Conservation (phyloP, 768 basidiomycete species). For the Kwoniella mangroviensis region DNA sequence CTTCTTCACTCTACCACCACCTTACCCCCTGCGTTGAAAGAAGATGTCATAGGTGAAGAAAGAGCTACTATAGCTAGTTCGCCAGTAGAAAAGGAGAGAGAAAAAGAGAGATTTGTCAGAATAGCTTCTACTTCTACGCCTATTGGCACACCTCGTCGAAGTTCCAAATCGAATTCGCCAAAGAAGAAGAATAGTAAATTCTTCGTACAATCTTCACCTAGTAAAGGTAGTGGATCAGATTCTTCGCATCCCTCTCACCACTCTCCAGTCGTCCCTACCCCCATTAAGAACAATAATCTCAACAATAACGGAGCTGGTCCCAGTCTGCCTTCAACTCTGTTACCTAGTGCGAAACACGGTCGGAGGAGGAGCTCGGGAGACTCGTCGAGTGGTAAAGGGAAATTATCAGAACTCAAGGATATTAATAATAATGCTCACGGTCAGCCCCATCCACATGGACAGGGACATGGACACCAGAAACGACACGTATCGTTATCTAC, state of each 20-base stretch:
- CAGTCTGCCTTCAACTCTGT: not conserved
- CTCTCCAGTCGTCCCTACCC: conserved; percentile 8
- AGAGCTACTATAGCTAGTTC: conserved; percentile 8
- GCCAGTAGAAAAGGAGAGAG: not conserved
- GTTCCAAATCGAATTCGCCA: conserved; percentile 21
- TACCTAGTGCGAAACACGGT: conserved; percentile 1
- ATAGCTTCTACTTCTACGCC: conserved; percentile 14
- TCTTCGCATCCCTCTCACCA: conserved; percentile 32
- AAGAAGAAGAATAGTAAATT: conserved; percentile 51
- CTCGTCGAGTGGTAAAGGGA: conserved; percentile 24
- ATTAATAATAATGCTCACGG: conserved; percentile 6
- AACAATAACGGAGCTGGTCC: conserved; percentile 5
- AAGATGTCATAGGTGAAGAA: conserved; percentile 39
- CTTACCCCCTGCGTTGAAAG: conserved; percentile 28
- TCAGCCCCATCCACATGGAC: conserved; percentile 3
- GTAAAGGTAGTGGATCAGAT: conserved; percentile 46
- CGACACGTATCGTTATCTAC: conserved; percentile 53
- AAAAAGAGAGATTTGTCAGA: conserved; percentile 9
- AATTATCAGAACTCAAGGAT: not conserved
- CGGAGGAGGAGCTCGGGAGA: conserved; percentile 37
- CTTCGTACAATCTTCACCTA: conserved; percentile 53
- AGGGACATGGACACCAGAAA: conserved; percentile 33
- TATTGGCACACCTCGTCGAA: not conserved
- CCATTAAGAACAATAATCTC: conserved; percentile 1
- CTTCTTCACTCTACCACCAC: conserved; percentile 21